Conservation (phyloP, 352 stramenopile genomes). For the Thraustochytrium striatum region DNA sequence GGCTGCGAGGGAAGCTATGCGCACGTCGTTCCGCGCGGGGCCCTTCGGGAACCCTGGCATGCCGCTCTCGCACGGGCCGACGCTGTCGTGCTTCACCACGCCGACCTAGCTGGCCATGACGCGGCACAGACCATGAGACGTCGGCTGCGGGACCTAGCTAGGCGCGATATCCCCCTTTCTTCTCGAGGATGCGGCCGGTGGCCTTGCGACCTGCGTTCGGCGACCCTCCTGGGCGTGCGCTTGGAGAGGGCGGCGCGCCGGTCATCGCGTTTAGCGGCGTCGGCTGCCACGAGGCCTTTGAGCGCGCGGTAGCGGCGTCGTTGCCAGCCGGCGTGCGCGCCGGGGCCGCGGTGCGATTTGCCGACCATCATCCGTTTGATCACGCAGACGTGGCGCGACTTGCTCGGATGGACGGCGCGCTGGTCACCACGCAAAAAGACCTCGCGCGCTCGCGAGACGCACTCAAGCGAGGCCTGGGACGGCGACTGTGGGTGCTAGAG, state of each 20-base stretch:
- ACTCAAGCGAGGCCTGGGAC: too few relatives aligned
- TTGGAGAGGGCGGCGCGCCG: too few relatives aligned
- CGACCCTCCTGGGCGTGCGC: background rate
- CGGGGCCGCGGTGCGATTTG: background rate
- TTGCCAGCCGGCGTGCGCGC: background rate
- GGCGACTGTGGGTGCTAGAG: too few relatives aligned
- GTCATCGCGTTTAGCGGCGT: background rate
- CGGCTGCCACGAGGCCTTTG: background rate
- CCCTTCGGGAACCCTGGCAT: constrained; percentile 14
- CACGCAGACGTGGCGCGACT: too few relatives aligned
- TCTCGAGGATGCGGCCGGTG: too few relatives aligned
- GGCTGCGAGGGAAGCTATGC: background rate
- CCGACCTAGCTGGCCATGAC: background rate
- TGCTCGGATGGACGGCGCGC: too few relatives aligned
- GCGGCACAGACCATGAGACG: background rate
- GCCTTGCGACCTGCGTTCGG: background rate
- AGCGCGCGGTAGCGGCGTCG: background rate
- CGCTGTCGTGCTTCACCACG: constrained; percentile 42
- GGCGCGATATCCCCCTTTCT: background rate
- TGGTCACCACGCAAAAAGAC: too few relatives aligned
- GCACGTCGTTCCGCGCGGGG: background rate
- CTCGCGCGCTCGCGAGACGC: too few relatives aligned
- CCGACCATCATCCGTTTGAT: too few relatives aligned
- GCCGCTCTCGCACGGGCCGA: background rate
- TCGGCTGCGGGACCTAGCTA: background rate